Conservation (phyloP, 1,139 yeast genomes). For the Lizanozyma gosingica region DNA sequence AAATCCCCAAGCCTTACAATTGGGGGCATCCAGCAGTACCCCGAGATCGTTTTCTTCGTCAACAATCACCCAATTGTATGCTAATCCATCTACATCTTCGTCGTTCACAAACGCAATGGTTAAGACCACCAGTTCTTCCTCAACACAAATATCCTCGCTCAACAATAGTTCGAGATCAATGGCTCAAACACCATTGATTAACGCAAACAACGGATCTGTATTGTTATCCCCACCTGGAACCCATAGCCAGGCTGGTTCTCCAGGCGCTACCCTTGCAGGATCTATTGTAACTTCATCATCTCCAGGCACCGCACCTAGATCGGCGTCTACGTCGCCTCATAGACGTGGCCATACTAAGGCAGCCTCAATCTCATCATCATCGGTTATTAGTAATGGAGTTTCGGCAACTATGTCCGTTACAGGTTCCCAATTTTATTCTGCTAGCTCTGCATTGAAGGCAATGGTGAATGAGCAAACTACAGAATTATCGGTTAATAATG, state of each 20-base stretch:
- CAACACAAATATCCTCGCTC: slow-evolving; percentile 6
- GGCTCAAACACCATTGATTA: too few species aligned
- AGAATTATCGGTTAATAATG: slow-evolving; percentile 26
- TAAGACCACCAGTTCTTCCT: slow-evolving; percentile 10
- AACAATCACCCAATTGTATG: slow-evolving; percentile 31
- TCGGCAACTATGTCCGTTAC: background rate
- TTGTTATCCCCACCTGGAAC: too few species aligned
- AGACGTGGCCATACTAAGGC: slow-evolving; percentile 27
- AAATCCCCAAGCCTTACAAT: slow-evolving; percentile 26
- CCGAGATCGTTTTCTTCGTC: slow-evolving; percentile 39
- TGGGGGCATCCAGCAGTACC: slow-evolving; percentile 16
- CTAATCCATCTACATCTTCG: slow-evolving; percentile 41
- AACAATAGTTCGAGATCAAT: background rate
- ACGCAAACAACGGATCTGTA: too few species aligned
- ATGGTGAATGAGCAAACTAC: slow-evolving; percentile 47
- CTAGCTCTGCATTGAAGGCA: slow-evolving; percentile 59
- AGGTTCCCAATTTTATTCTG: slow-evolving; percentile 30
- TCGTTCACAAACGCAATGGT: slow-evolving; percentile 42
- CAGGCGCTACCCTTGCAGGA: background rate
- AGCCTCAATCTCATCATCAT: slow-evolving; percentile 20
- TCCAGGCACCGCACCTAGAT: slow-evolving; percentile 12
- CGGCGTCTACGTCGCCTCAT: slow-evolving; percentile 3
- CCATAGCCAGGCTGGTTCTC: too few species aligned
- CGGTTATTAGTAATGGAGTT: background rate
- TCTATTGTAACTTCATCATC: slow-evolving; percentile 4